Percentiles rank a stretch among this genome's conserved stretches.
These are phyloP conservation scores for Asterochloris erici DNA, from an alignment of 139 green algal genomes.

Conservation along the genomic window DNA sequence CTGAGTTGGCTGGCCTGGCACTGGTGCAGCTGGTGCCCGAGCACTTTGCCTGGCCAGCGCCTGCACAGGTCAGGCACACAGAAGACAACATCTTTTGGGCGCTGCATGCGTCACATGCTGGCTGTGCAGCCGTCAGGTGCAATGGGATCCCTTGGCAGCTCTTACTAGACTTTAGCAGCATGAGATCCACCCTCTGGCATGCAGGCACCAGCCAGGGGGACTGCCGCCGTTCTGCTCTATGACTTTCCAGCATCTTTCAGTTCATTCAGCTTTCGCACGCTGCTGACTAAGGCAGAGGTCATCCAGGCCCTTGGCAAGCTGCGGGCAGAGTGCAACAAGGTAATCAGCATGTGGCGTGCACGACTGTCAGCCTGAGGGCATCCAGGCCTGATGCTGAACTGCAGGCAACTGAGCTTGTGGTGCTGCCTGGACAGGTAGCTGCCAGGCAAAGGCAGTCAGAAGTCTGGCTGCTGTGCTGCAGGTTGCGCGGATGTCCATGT, in stretches of 20 bases:
- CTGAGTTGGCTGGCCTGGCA: conserved; percentile 1
- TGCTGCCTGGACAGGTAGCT: too few relatives aligned
- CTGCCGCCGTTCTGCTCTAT: conserved; percentile 43
- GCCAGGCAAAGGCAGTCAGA: neutral
- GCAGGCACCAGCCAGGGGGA: conserved; percentile 28
- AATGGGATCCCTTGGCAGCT: neutral
- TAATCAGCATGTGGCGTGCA: conserved; percentile 23
- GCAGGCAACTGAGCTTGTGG: too few relatives aligned
- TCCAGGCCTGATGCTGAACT: conserved; percentile 18
- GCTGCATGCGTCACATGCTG: neutral
- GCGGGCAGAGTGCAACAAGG: conserved; percentile 54
- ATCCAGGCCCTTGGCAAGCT: conserved; percentile 52
- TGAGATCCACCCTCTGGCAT: neutral
- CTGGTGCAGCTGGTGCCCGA: neutral
- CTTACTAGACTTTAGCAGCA: neutral
- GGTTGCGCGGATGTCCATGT: conserved; percentile 69
- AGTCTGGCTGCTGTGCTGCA: conserved; percentile 21
- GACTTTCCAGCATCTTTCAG: conserved; percentile 72
- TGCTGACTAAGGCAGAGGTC: conserved; percentile 75
- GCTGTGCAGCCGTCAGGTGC: neutral
- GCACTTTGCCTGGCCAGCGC: neutral
- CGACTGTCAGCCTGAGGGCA: conserved; percentile 7
- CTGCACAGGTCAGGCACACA: neutral
- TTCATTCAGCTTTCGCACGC: conserved; percentile 73
- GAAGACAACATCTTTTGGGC: neutral